These are phyloP conservation scores for Acaromyces ingoldii DNA, from an alignment of 1,284 basidiomycete species.

Conservation along the genomic window DNA sequence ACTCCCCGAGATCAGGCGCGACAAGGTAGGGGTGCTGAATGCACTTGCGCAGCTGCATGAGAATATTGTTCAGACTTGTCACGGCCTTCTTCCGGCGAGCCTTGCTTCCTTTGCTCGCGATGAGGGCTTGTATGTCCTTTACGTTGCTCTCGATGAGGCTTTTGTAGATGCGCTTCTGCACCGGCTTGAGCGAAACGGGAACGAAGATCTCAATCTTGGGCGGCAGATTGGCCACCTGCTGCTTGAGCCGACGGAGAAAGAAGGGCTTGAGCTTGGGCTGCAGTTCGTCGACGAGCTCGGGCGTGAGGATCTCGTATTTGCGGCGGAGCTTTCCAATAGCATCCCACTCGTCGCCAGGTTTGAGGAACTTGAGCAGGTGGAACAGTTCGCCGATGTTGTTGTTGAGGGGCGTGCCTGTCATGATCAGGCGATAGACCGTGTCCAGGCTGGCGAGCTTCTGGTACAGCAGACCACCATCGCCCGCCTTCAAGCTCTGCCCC, in stretches of 20 bases:
- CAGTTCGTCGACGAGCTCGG: constrained; percentile 59
- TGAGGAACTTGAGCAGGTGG: constrained; percentile 34
- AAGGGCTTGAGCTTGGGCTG: constrained; percentile 76
- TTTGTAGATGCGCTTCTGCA: constrained; percentile 85
- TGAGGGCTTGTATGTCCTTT: constrained; percentile 33
- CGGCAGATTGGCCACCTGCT: constrained; percentile 83
- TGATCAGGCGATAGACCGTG: constrained; percentile 74
- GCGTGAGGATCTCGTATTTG: constrained; percentile 34
- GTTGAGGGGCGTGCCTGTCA: constrained; percentile 92
- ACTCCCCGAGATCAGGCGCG: constrained; percentile 66
- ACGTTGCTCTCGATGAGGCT: constrained; percentile 31
- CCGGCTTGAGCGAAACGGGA: constrained; percentile 77
- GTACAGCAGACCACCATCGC: constrained; percentile 73
- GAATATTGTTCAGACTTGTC: constrained; percentile 35
- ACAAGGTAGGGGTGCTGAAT: constrained; percentile 64
- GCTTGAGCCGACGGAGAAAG: constrained; percentile 86
- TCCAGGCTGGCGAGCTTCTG: constrained; percentile 74
- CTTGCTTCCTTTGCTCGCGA: constrained; percentile 9
- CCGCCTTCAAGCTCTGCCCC: constrained; percentile 65
- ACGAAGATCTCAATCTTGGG: constrained; percentile 77
- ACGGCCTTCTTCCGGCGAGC: constrained; percentile 18
- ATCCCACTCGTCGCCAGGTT: constrained; percentile 24
- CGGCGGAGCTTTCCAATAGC: constrained; percentile 24
- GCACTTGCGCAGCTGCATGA: constrained; percentile 47
- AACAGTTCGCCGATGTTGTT: constrained; percentile 80